phyloP scores from a whole-genome alignment of 1,284 basidiomycete genomes.

The Moesziomyces parantarcticus region DNA sequence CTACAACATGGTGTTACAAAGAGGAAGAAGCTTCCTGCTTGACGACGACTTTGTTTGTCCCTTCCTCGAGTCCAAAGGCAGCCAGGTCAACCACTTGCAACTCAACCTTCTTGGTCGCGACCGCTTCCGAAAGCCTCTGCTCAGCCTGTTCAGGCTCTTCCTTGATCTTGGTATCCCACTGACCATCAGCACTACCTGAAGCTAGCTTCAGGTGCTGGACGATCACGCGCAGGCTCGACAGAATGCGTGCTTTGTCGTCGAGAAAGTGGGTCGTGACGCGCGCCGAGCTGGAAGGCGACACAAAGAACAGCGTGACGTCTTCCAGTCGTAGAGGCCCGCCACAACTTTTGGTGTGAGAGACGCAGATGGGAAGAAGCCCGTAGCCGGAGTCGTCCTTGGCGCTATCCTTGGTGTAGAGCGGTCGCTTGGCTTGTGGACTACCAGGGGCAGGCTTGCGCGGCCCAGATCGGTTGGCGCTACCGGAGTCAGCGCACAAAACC shows the following conservation, averaged over 20 bases:
- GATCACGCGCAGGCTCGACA: conserved; percentile 26
- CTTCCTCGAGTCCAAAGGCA: background rate
- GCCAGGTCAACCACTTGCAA: conserved; percentile 19
- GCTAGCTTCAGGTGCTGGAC: conserved; percentile 11
- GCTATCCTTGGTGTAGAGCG: conserved; percentile 39
- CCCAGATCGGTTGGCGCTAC: background rate
- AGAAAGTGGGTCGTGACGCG: conserved; percentile 62
- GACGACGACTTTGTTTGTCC: background rate
- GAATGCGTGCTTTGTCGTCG: conserved; percentile 52
- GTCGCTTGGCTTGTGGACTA: conserved; percentile 9
- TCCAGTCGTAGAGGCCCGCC: background rate
- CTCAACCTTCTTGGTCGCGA: conserved; percentile 2
- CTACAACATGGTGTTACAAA: background rate
- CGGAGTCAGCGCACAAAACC: conserved; percentile 10
- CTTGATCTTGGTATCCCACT: background rate
- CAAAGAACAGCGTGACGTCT: conserved; percentile 51
- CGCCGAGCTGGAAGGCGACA: conserved; percentile 56
- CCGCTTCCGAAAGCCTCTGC: background rate
- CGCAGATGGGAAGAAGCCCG: conserved; percentile 35
- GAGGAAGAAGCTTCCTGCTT: background rate
- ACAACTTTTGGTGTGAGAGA: conserved; percentile 8
- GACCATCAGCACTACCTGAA: background rate
- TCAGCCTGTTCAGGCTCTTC: background rate
- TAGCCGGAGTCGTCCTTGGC: conserved; percentile 41
- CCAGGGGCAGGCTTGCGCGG: background rate